A percentile compares a stretch with the other conserved stretches of the same genome.
Conservation (phyloP, 306 rosid species). For the Malus domestica region ASM211411v1 NC_041791.1:24961501-24962000, state of each 20-base stretch:
- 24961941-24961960: background rate
- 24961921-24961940: background rate
- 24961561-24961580: constrained; percentile 63
- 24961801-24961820: constrained; percentile 78
- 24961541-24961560: constrained; percentile 92
- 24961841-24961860: constrained; percentile 75
- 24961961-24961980: background rate
- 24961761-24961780: constrained; percentile 92
- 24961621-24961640: constrained; percentile 78
- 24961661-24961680: constrained; percentile 78
- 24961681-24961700: constrained; percentile 72
- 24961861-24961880: constrained; percentile 31
- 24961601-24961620: constrained; percentile 84
- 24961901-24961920: background rate
- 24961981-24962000: background rate
- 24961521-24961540: constrained; percentile 83
- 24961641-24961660: constrained; percentile 59
- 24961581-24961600: constrained; percentile 59
- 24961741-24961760: constrained; percentile 57
- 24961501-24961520: constrained; percentile 74
- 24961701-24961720: constrained; percentile 73
- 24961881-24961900: background rate
- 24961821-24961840: constrained; percentile 74
- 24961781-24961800: constrained; percentile 76
- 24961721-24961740: constrained; percentile 86